Conservation (phyloP, 2,329 filamentous ascomycete genomes). For the Phaeosphaeria sp. region DNA sequence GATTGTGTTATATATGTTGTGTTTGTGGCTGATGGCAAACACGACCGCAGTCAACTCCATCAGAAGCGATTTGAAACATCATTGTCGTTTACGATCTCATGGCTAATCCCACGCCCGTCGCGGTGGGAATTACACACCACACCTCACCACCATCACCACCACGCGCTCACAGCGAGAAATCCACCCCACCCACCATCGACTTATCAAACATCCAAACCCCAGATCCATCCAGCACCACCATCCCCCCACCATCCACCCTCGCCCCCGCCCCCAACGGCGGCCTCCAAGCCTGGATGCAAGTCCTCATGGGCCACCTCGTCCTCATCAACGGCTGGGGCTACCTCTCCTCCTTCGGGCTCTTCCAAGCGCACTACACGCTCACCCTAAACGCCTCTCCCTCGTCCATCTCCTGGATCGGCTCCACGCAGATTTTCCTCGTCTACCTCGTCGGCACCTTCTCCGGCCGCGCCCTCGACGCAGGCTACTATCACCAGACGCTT, state of each 20-base stretch:
- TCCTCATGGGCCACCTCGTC: conserved; percentile 19
- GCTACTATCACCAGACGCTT: conserved; percentile 52
- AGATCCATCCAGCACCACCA: not conserved
- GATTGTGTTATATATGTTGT: not conserved
- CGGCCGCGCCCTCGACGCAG: conserved; percentile 57
- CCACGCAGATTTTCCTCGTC: conserved; percentile 55
- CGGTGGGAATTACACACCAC: not conserved
- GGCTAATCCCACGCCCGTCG: not conserved
- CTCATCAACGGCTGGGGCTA: conserved; percentile 36
- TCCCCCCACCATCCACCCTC: not conserved
- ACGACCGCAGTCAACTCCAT: not conserved
- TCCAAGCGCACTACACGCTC: conserved; percentile 36
- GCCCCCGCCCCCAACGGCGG: not conserved
- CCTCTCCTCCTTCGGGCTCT: conserved; percentile 36
- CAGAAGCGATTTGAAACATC: not conserved
- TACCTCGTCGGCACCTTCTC: conserved; percentile 54
- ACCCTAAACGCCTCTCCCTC: conserved; percentile 47
- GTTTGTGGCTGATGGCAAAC: not conserved
- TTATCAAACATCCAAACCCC: not conserved
- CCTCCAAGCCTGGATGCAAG: conserved; percentile 21
- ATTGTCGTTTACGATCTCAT: not conserved
- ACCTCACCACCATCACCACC: not conserved
- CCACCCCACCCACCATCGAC: not conserved
- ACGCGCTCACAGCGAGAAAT: not conserved
- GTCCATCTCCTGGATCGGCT: conserved; percentile 59